phyloP scores from a whole-genome alignment of 1,139 yeast species.

The Taphrina sp. region DNA sequence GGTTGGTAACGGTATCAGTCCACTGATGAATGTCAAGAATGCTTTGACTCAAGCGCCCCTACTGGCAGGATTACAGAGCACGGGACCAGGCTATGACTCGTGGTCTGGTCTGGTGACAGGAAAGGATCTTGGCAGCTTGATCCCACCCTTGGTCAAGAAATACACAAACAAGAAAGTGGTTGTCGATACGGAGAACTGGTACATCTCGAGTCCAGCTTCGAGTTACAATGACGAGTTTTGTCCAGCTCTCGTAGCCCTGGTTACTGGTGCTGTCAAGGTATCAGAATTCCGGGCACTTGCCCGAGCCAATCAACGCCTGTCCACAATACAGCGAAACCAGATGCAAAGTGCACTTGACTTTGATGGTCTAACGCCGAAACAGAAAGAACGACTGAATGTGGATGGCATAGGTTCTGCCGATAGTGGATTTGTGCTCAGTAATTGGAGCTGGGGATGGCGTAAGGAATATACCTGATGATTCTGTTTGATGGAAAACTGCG shows the following conservation, averaged over 20 bases:
- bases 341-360: conserved; percentile 17
- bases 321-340: conserved; percentile 17
- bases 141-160: conserved; percentile 9
- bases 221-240: conserved; percentile 10
- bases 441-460: conserved; percentile 32
- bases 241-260: conserved; percentile 17
- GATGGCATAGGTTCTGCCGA: conserved; percentile 28
- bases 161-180: conserved; percentile 9
- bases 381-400: conserved; percentile 23
- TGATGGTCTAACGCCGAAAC: conserved; percentile 23
- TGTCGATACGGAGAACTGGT: conserved; percentile 21
- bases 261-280: conserved; percentile 18
- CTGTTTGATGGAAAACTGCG: too few species aligned
- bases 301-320: conserved; percentile 11
- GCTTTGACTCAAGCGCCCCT: conserved; percentile 21
- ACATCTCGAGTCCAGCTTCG: conserved; percentile 20
- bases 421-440: conserved; percentile 18
- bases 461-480: conserved; percentile 17
- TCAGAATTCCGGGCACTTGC: conserved; percentile 9
- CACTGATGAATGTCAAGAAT: conserved; percentile 14
- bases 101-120: conserved; percentile 25
- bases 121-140: conserved; percentile 12
- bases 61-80: conserved; percentile 7
- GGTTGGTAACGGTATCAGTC: conserved; percentile 25
- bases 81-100: conserved; percentile 25